phyloP scores from a whole-genome alignment of 345 rosid species.

The Gossypium longicalyx region DNA sequence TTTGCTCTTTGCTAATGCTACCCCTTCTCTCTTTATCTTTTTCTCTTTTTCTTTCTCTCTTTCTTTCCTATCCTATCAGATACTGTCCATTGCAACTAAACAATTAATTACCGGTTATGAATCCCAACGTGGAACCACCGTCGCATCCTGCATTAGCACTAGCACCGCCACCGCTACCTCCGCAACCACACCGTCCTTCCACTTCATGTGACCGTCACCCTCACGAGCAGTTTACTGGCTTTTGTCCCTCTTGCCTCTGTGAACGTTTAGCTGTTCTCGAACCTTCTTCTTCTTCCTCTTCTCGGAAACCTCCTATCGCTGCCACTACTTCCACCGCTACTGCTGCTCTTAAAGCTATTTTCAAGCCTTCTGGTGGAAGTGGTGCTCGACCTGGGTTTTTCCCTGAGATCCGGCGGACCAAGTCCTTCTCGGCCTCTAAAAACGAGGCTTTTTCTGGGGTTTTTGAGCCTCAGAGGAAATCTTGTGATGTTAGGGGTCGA shows the following conservation, averaged over 20 bases:
- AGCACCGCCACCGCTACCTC: constrained; percentile 66
- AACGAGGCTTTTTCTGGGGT: constrained; percentile 76
- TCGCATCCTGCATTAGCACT: constrained; percentile 35
- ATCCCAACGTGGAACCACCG: constrained; percentile 41
- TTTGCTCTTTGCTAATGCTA: neutral
- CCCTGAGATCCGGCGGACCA: constrained; percentile 86
- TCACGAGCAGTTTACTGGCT: constrained; percentile 77
- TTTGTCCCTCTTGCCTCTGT: constrained; percentile 95
- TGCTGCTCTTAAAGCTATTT: constrained; percentile 59
- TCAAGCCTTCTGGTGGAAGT: constrained; percentile 36
- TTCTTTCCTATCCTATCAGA: constrained; percentile 45
- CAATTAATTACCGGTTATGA: constrained; percentile 19
- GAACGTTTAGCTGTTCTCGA: constrained; percentile 85
- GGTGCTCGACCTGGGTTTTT: constrained; percentile 37
- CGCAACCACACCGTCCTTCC: constrained; percentile 77
- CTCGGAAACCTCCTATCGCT: constrained; percentile 53
- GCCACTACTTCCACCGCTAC: constrained; percentile 37
- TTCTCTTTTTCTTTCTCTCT: constrained; percentile 10
- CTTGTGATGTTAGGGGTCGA: constrained; percentile 92
- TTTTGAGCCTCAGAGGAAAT: constrained; percentile 92
- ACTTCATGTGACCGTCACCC: constrained; percentile 90
- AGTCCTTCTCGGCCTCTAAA: constrained; percentile 89
- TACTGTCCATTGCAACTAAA: constrained; percentile 33
- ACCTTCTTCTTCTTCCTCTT: constrained; percentile 33
- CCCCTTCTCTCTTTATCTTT: constrained; percentile 18